These are phyloP conservation scores for Daldinia loculata DNA, from an alignment of 495 filamentous ascomycete genomes.

Conservation along the genomic window DNA sequence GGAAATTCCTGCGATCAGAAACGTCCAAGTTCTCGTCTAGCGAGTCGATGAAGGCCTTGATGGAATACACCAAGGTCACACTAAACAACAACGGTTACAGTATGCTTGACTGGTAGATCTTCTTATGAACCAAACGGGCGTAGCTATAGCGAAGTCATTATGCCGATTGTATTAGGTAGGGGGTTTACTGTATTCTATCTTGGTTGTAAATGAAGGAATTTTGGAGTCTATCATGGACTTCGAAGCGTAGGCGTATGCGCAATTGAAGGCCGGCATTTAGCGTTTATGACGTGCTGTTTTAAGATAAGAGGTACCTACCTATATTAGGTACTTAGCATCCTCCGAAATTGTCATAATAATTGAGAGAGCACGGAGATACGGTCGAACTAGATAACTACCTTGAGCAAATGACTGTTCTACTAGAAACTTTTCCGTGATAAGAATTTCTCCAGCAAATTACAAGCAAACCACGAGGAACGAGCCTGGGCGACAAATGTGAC, in stretches of 20 bases:
- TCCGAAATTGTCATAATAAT: no score
- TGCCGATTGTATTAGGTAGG: neutral
- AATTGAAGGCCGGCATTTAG: neutral
- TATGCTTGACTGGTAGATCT: neutral
- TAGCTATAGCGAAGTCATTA: neutral
- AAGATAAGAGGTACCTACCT: neutral
- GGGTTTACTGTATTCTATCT: neutral
- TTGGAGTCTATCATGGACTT: neutral
- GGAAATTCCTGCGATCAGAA: neutral
- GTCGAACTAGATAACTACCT: no score
- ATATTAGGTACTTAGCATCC: neutral
- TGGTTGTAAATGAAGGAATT: neutral
- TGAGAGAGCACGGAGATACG: no score
- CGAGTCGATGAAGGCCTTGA: neutral
- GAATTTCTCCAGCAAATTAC: neutral
- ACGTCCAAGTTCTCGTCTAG: neutral
- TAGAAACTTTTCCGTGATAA: neutral
- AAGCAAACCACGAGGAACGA: neutral
- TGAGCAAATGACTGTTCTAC: neutral
- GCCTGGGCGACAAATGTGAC: constrained; percentile 42
- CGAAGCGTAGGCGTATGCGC: neutral
- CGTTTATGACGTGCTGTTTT: neutral
- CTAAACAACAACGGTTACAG: neutral
- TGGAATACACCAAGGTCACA: neutral
- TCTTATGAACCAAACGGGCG: neutral